phyloP scores from a whole-genome alignment of 495 filamentous ascomycete genomes.

The Aspergillus heteromorphus region DNA sequence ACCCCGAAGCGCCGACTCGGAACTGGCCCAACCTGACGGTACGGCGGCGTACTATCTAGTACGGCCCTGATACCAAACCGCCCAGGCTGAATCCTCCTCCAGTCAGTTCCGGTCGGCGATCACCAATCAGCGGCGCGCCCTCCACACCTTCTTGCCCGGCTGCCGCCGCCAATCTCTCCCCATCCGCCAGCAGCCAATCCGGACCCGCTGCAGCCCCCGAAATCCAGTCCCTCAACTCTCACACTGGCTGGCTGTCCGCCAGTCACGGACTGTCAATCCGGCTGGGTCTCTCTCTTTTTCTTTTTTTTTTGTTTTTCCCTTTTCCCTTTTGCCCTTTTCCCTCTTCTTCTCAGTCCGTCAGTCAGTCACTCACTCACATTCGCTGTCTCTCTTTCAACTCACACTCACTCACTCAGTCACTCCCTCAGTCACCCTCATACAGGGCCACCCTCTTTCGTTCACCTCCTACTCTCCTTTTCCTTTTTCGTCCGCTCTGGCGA shows the following conservation, averaged over 20 bases:
- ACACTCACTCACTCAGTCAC: constrained; percentile 5
- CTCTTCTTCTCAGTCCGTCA: constrained; percentile 12
- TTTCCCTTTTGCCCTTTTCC: constrained; percentile 7
- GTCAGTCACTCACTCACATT: constrained; percentile 14
- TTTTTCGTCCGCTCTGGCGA: constrained; percentile 16
- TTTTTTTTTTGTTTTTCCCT: too few relatives aligned
- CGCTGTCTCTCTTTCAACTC: constrained; percentile 11
- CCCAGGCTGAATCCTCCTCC: constrained; percentile 9
- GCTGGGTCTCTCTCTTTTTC: constrained; percentile 4
- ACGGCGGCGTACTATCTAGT: too few relatives aligned
- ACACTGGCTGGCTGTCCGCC: neutral
- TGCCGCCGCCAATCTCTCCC: constrained; percentile 10
- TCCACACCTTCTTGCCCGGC: constrained; percentile 15
- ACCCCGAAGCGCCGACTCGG: constrained; percentile 2
- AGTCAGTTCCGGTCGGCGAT: constrained; percentile 19
- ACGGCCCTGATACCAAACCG: constrained; percentile 13
- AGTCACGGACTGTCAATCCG: constrained; percentile 12
- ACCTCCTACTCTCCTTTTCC: constrained; percentile 18
- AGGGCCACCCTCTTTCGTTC: neutral
- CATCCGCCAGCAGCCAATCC: constrained; percentile 1
- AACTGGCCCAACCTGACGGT: constrained; percentile 10
- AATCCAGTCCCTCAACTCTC: constrained; percentile 3
- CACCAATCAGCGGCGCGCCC: constrained; percentile 13
- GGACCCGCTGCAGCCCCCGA: neutral
- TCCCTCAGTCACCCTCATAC: constrained; percentile 6